A percentile compares a stretch with the other conserved stretches of the same genome.
Conservation (phyloP, 129 eudicot species). For the Smallanthus sonchifolius region DNA sequence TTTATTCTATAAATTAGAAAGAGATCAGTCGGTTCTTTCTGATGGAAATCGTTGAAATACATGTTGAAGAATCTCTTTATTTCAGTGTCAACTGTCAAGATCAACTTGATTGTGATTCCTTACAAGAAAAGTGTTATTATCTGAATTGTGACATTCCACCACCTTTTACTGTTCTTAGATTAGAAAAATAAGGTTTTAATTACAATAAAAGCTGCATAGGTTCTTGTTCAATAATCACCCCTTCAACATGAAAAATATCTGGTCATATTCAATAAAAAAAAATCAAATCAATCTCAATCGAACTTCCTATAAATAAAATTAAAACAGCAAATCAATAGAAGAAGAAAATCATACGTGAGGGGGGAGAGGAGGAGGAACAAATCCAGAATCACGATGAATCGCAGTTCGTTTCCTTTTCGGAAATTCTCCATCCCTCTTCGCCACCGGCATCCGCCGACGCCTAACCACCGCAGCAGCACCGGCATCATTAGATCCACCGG, state of each 20-base stretch:
- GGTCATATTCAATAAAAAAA: background rate
- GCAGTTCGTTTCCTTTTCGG: slow-evolving; percentile 1
- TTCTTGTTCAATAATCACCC: background rate
- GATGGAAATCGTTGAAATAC: background rate
- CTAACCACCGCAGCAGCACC: slow-evolving; percentile 13
- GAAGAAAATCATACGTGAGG: slow-evolving; percentile 11
- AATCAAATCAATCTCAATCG: background rate
- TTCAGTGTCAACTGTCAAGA: background rate
- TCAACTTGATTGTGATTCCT: background rate
- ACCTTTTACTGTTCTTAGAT: background rate
- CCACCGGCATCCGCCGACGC: slow-evolving; percentile 10
- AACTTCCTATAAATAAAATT: background rate
- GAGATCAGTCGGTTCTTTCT: background rate
- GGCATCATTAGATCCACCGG: background rate
- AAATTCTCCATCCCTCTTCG: background rate
- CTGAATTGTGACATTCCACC: background rate
- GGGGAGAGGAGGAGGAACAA: slow-evolving; percentile 34
- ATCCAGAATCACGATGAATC: background rate
- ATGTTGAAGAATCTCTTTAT: background rate
- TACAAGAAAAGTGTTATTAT: background rate
- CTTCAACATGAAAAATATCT: background rate
- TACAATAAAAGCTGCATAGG: background rate
- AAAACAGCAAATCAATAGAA: background rate
- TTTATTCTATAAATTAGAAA: background rate
- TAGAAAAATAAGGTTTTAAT: background rate